Conservation (phyloP, 495 filamentous ascomycete species). For the Talaromyces borbonicus region DNA sequence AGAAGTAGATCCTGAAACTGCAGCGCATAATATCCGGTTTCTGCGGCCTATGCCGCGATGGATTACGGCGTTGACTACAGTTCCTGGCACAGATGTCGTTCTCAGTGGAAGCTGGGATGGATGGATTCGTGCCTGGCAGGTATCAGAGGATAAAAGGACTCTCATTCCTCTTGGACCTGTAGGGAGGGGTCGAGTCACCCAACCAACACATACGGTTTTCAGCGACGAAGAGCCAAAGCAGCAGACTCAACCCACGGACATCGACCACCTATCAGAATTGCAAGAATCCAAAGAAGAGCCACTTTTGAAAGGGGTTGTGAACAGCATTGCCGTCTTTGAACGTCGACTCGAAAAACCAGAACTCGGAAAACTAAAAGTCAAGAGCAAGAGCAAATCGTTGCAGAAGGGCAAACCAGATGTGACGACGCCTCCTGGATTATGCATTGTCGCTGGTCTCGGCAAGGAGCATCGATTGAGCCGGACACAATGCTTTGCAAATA, state of each 20-base stretch:
- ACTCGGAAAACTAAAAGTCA: conserved; percentile 16
- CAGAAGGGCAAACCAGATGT: conserved; percentile 20
- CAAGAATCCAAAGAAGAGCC: conserved; percentile 17
- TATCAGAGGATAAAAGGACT: conserved; percentile 72
- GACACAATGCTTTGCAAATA: conserved; percentile 50
- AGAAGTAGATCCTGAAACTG: conserved; percentile 50
- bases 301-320: conserved; percentile 64
- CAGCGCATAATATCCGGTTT: conserved; percentile 42
- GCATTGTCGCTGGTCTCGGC: conserved; percentile 71
- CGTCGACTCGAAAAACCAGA: conserved; percentile 27
- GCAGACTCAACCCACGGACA: conserved; percentile 22
- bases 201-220: conserved; percentile 6
- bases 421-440: conserved; percentile 48
- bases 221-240: conserved; percentile 18
- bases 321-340: conserved; percentile 79
- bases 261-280: conserved; percentile 11
- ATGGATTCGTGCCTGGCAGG: conserved; percentile 69
- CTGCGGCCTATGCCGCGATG: conserved; percentile 53
- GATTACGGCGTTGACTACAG: conserved; percentile 78
- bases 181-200: conserved; percentile 25
- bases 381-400: conserved; percentile 43
- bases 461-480: conserved; percentile 77
- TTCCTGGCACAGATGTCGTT: conserved; percentile 82
- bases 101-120: conserved; percentile 94
- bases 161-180: conserved; percentile 63